Evolutionary conservation across 768 basidiomycete species (phyloP), one percentile per base, ranked within the genome.

Genomic region (Lyophyllum decastes): DNA sequence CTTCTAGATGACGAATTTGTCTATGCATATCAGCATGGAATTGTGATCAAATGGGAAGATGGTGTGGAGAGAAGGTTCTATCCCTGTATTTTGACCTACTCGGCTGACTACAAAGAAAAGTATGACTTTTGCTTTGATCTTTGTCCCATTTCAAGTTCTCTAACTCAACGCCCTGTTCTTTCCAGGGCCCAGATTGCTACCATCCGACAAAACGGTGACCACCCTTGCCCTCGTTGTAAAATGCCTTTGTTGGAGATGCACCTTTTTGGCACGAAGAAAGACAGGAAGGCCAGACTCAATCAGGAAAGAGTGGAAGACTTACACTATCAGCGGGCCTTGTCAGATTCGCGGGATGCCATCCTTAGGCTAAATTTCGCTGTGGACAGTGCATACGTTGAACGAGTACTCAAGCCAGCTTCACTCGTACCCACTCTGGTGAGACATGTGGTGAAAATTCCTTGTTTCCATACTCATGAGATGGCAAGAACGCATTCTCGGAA

Each of bases 21-120:
- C 21, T 7, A 67, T 3, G 68, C 66, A 0, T 73, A 67, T 45
- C 21, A 52, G 9, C 63, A 73, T 59, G 71, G 73, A 1, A 66
- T 74, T 16, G 64, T 73, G 6, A 45, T 73, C 7, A 19, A 51
- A 22, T 73, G 70, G 47, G 33, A 35, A 6, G 73, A 72, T 62
- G 68, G 66, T 73, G 62, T n/a, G n/a, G n/a, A n/a, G n/a, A n/a
- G n/a, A n/a, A n/a, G n/a, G n/a, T n/a, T n/a, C n/a, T n/a, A n/a
- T 55, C 68, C 68, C 11, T 50, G 66, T 0, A 55, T 74, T 10
- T 67, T 72, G 43, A 70, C 67, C 7, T 73, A 71, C 49, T 68
- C 68, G 4, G 71, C 70, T 1, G 72, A 74, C 50, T 74, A 72
- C 59, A 71, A 70, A 10, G 72, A 73, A 57, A 72, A 72, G 72